phyloP scores from a whole-genome alignment of 331 rosid genomes.

The Spiraea crenata region DNA sequence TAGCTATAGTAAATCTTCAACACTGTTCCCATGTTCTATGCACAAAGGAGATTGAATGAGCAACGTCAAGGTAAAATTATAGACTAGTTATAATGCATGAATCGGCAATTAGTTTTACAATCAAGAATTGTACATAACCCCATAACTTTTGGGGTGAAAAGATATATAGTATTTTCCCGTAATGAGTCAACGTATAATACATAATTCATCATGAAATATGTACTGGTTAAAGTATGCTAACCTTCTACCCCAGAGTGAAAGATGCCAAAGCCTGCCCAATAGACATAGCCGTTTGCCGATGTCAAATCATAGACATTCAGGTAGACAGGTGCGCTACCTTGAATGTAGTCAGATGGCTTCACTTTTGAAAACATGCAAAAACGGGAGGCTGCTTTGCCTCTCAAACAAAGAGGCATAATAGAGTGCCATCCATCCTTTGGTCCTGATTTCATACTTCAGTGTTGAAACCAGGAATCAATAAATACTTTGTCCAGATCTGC shows the following conservation, averaged over 20 bases:
- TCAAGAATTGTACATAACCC: background rate
- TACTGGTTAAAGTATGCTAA: conserved; percentile 26
- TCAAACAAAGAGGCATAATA: conserved; percentile 68
- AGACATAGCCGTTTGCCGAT: conserved; percentile 78
- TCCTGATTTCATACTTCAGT: conserved; percentile 72
- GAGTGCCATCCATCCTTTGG: conserved; percentile 63
- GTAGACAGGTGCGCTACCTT: conserved; percentile 76
- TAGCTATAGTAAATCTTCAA: background rate
- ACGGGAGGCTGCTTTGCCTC: conserved; percentile 62
- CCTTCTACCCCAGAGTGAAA: conserved; percentile 96
- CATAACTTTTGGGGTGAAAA: background rate
- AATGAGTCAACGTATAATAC: background rate
- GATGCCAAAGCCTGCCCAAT: conserved; percentile 96
- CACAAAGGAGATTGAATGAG: background rate
- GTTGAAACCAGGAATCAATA: conserved; percentile 38
- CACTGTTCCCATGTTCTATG: background rate
- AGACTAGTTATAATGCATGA: background rate
- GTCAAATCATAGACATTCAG: conserved; percentile 95
- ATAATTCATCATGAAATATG: background rate
- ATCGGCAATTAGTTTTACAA: background rate
- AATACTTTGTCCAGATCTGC: conserved; percentile 48
- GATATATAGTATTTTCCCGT: background rate
- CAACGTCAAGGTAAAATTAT: background rate
- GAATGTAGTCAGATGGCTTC: conserved; percentile 51
- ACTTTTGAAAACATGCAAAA: conserved; percentile 75